Evolutionary conservation across 768 basidiomycete species (phyloP), one percentile per base, ranked within the genome.

Genomic region (Pholiota molesta): DNA sequence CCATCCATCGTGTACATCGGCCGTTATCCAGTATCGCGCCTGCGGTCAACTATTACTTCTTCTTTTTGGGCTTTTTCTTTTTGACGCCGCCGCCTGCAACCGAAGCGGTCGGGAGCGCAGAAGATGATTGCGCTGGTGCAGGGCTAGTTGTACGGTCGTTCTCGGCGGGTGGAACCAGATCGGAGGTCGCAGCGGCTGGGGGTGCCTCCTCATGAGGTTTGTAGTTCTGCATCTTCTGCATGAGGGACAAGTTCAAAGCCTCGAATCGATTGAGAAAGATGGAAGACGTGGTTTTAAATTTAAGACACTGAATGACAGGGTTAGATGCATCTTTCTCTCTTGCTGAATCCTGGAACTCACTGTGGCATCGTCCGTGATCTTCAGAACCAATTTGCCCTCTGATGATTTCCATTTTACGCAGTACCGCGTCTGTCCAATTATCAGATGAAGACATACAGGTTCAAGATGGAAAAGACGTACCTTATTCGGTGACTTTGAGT

Each of bases 201-300:
- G 75, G 71, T 37, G 35, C 35, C 31, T 75, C 75, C 2, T 75
- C 75, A 59, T 73, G 80, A 16, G 71, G 65, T 35, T 55, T 59
- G 53, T 68, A 81, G 69, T 95, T 94, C 71, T 87, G 90, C 89
- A 95, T 94, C 77, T 90, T 91, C 68, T 89, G 84, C 81, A 94
- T 91, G 56, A 97, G 80, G 7, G 90, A 86, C 45, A 91, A 83
- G 72, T 97, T 97, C 63, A 99, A 83, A 7, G 89, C 83, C 75
- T 98, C 95, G 78, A 99, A 98, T 67, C 96, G 91, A 81, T 98
- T 97, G 65, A 99, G 88, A 77, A 94, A 94, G 72, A 97, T 89
- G 55, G 92, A 94, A 2, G 95, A 97, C 68, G 90, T 88, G 1
- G 96, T 97, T 75, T 96, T 95, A 82, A 97, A 98, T 75, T 96